phyloP scores from a whole-genome alignment of 768 basidiomycete species.

The Amanita rimosa region DNA sequence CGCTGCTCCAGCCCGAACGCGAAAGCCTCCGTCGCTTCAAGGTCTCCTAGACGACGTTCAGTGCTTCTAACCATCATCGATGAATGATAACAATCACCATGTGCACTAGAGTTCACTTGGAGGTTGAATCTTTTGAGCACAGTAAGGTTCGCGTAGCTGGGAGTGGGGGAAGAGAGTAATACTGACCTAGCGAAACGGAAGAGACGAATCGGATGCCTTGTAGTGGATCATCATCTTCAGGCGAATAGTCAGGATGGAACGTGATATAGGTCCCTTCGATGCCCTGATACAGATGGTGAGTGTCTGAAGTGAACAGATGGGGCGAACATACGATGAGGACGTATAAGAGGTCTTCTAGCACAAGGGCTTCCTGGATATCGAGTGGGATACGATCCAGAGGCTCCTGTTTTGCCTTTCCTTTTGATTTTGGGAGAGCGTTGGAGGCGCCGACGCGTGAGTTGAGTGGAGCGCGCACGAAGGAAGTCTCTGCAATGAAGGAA shows the following conservation, averaged over 20 bases:
- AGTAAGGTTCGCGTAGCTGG: constrained; percentile 17
- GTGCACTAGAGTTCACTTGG: too few relatives aligned
- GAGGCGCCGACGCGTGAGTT: constrained; percentile 67
- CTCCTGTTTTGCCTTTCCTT: constrained; percentile 62
- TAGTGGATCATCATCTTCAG: constrained; percentile 74
- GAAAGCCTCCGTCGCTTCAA: constrained; percentile 63
- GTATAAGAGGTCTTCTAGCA: constrained; percentile 88
- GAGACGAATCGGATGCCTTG: constrained; percentile 74
- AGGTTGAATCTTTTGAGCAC: constrained; percentile 51
- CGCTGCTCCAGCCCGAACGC: constrained; percentile 80
- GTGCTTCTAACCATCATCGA: too few relatives aligned
- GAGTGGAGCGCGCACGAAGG: constrained; percentile 82
- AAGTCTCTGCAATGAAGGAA: constrained; percentile 80
- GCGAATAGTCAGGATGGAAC: constrained; percentile 70
- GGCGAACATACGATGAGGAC: constrained; percentile 74
- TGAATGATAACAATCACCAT: too few relatives aligned
- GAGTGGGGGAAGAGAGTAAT: background rate
- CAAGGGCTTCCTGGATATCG: constrained; percentile 89
- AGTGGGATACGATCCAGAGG: constrained; percentile 60
- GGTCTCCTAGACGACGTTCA: too few relatives aligned
- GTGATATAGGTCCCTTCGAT: constrained; percentile 86
- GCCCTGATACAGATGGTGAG: constrained; percentile 42
- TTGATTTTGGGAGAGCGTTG: constrained; percentile 32
- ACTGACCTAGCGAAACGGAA: constrained; percentile 63
- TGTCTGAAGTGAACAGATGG: background rate